Evolutionary conservation across 495 filamentous ascomycete genomes (phyloP).

Genomic region (Thermothielavioides terrestris): DNA sequence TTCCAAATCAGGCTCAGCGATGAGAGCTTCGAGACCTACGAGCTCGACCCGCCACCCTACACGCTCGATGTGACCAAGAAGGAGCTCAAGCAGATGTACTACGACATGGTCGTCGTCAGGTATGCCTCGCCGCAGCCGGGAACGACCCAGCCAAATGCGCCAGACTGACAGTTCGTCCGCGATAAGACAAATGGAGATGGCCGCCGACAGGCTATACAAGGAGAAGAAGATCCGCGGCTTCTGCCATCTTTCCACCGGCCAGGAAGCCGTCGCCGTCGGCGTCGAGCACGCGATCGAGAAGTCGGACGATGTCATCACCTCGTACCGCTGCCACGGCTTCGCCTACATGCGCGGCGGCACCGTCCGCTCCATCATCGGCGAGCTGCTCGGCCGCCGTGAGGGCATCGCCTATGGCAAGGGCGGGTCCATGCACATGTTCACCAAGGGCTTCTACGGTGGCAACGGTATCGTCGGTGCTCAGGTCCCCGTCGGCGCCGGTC

Average conservation of each 20-base stretch:
- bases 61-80: constrained; percentile 89
- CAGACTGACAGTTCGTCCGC: constrained; percentile 1
- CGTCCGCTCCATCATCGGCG: constrained; percentile 89
- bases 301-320: constrained; percentile 89
- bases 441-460: constrained; percentile 94
- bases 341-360: constrained; percentile 92
- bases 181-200: constrained; percentile 95
- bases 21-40: constrained; percentile 99
- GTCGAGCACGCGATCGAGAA: constrained; percentile 94
- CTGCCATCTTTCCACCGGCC: constrained; percentile 95
- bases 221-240: constrained; percentile 99
- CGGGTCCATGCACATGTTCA: constrained; percentile 99
- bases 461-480: constrained; percentile 99
- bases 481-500: constrained; percentile 92
- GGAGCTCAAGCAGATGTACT: constrained; percentile 97
- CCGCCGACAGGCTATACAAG: constrained; percentile 94
- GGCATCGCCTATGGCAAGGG: constrained; percentile 98
- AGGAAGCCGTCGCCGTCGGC: constrained; percentile 94
- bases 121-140: constrained; percentile 37
- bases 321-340: constrained; percentile 98
- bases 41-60: constrained; percentile 91
- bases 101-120: constrained; percentile 91
- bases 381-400: constrained; percentile 86
- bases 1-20: constrained; percentile 89
- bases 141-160: background rate